Evolutionary conservation across 2,329 filamentous ascomycete genomes (phyloP).

Genomic region (Drechslerella coelobrocha): DNA sequence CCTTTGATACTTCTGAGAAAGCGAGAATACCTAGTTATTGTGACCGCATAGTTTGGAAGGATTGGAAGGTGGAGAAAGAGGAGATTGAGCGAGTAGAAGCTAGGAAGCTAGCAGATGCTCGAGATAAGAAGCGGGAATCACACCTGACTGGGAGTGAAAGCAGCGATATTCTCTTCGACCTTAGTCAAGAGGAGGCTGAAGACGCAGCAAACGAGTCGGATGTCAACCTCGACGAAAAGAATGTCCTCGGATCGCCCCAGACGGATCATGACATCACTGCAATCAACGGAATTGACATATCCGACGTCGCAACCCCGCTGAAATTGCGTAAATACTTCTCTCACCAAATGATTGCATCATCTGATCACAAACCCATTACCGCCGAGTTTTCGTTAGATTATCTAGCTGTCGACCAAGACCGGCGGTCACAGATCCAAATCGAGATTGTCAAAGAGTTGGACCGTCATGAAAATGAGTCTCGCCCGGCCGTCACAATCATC

Average conservation of each 20-base stretch:
- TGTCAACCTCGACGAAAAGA: conserved; percentile 56
- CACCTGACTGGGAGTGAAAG: conserved; percentile 32
- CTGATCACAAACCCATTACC: conserved; percentile 91
- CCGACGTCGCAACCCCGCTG: conserved; percentile 24
- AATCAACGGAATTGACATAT: conserved; percentile 49
- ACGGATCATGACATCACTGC: conserved; percentile 34
- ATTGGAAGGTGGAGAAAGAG: conserved; percentile 54
- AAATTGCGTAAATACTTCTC: conserved; percentile 70
- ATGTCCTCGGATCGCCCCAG: background rate
- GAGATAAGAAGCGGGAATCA: conserved; percentile 35
- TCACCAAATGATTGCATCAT: conserved; percentile 87
- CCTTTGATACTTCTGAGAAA: conserved; percentile 96
- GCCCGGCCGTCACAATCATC: conserved; percentile 81
- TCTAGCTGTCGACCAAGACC: conserved; percentile 81
- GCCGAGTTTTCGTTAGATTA: conserved; percentile 85
- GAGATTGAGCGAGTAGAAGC: conserved; percentile 54
- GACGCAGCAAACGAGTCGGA: conserved; percentile 67
- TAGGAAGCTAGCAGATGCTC: conserved; percentile 34
- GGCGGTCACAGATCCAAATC: conserved; percentile 82
- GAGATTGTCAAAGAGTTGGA: conserved; percentile 80
- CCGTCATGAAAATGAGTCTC: conserved; percentile 85
- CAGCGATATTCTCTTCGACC: conserved; percentile 53
- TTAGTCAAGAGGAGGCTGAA: conserved; percentile 60
- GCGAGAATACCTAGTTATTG: conserved; percentile 93
- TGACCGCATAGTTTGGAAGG: conserved; percentile 78